Base-by-base conservation (phyloP, 2,329 filamentous ascomycete species). In the Aspergillus ruber region DNA sequence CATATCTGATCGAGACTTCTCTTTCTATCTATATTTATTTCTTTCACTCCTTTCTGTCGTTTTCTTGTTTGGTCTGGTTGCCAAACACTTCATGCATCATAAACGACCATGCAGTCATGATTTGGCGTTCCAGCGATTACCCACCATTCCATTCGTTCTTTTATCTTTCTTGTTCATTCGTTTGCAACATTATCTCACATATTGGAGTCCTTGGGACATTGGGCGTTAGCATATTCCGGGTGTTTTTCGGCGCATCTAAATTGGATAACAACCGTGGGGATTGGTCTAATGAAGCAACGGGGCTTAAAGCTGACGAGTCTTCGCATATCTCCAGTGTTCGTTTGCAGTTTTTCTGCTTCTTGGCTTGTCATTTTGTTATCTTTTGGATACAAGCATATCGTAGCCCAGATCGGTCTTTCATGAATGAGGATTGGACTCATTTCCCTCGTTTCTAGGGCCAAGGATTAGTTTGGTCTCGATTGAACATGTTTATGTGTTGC, bases 221-320 rank as follows among this genome's bases (percentile, higher is more conserved):
- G 51, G 39, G 47, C 32, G 56, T 41, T 41, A 41, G 50, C 50
- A 53, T 55, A 53, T 52, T 49, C 41, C 33, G 27, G 56, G 56
- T 50, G 55, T 58, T 58, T 55, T 36, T 50, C 35, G 55, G 49
- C 50, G 51, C 52, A 58, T 58, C 32, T 54, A 23, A 46, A 46
- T 48, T 52, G 46, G 27, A 44, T 44, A 43, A 50, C 47, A 50
- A 48, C 42, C 50, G 56, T 43, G 56, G 51, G 48, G 54, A 58
- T 58, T 50, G 57, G 58, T 43, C 48, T 59, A 51, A 59, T 53
- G 57, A 58, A 55, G 55, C 51, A 52, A 59, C 52, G 48, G 51
- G 51, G 43, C 50, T 45, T 36, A 43, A 43, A 38, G 48, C 48
- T 53, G 48, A 58, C 43, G 50, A 50, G 41, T 52, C 50, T 44